Evolutionary conservation across 2,329 filamentous ascomycete genomes (phyloP).

Genomic region (Trichoderma sp.): DNA sequence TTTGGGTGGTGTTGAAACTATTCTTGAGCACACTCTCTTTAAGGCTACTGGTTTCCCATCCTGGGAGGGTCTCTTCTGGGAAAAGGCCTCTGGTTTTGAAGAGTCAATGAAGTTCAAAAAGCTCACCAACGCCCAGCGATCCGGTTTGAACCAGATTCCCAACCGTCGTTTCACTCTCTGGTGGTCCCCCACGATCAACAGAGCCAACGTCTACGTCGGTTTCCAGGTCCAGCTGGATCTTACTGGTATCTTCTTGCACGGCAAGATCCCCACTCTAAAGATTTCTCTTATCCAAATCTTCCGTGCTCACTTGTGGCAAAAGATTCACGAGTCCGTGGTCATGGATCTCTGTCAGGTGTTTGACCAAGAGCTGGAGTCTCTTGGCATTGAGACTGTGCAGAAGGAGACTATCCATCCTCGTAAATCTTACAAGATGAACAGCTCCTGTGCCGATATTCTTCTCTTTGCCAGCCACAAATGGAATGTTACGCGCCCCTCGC

Average conservation of each 20-base stretch:
- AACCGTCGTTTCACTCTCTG: conserved; percentile 97
- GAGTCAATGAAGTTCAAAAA: conserved; percentile 97
- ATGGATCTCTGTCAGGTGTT: conserved; percentile 99
- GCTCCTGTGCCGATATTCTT: conserved; percentile 94
- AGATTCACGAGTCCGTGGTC: conserved; percentile 97
- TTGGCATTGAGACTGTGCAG: conserved; percentile 95
- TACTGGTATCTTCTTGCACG: conserved; percentile 97
- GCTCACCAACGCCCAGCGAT: conserved; percentile 92
- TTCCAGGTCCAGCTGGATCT: conserved; percentile 98
- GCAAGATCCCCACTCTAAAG: conserved; percentile 96
- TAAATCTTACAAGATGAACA: conserved; percentile 99
- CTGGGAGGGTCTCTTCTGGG: conserved; percentile 97
- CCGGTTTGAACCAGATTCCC: conserved; percentile 95
- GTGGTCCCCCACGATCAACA: conserved; percentile 94
- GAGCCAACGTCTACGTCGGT: conserved; percentile 97
- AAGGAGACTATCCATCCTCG: conserved; percentile 98
- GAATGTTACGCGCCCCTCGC: conserved; percentile 92
- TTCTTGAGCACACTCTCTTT: conserved; percentile 94
- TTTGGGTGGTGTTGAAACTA: conserved; percentile 93
- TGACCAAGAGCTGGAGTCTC: conserved; percentile 91
- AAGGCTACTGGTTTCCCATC: conserved; percentile 95
- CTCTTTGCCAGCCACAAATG: conserved; percentile 98
- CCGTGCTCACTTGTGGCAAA: conserved; percentile 99
- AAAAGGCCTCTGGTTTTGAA: conserved; percentile 59
- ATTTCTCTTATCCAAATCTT: conserved; percentile 99